Percentiles rank a stretch among this genome's conserved stretches.
Conservation (phyloP, 352 stramenopile species). For the Phytopythium litorale region DNA sequence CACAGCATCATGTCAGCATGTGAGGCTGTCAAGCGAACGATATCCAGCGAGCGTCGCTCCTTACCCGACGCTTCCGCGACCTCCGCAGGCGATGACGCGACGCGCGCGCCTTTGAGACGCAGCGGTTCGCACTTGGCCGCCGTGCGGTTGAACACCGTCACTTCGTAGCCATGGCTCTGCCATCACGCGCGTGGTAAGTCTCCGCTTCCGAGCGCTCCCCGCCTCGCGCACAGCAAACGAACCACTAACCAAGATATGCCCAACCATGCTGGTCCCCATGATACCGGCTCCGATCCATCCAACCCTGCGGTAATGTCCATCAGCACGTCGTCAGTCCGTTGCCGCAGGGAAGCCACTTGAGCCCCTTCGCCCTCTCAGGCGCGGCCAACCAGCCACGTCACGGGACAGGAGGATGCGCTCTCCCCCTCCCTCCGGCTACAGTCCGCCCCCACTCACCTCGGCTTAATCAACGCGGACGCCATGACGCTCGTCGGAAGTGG, state of each 20-base stretch:
- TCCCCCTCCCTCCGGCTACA: background rate
- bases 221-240: background rate
- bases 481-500: background rate
- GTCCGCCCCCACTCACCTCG: background rate
- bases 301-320: slow-evolving; percentile 30
- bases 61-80: slow-evolving; percentile 72
- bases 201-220: background rate
- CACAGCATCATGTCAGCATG: background rate
- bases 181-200: background rate
- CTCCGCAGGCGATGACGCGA: slow-evolving; percentile 68
- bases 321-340: background rate
- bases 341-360: background rate
- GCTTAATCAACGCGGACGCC: slow-evolving; percentile 7
- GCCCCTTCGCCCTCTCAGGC: background rate
- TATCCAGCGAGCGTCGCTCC: background rate
- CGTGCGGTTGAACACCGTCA: slow-evolving; percentile 88
- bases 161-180: slow-evolving; percentile 80
- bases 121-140: slow-evolving; percentile 76
- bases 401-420: background rate
- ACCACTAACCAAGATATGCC: slow-evolving; percentile 70
- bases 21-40: background rate
- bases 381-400: background rate
- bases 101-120: slow-evolving; percentile 66
- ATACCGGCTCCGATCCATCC: slow-evolving; percentile 86
- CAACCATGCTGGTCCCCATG: slow-evolving; percentile 88